These are phyloP conservation scores for Ambrosiella beaveri DNA, from an alignment of 2,329 filamentous ascomycete genomes.

Conservation along the genomic window DNA sequence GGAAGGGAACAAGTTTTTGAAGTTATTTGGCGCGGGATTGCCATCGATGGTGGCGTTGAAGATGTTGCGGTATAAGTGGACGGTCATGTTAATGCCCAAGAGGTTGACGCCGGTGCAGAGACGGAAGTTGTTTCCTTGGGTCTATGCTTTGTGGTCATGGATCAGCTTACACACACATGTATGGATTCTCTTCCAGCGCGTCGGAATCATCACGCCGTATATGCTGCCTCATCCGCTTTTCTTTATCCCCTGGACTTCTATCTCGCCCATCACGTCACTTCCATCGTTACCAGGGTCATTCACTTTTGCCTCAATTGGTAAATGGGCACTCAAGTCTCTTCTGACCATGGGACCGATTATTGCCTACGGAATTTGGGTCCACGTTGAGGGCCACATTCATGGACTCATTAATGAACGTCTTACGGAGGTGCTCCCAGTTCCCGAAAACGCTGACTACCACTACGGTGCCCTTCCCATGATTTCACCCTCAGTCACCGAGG, in stretches of 20 bases:
- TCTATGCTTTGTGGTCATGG: constrained; percentile 8
- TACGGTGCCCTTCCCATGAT: background rate
- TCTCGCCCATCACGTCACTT: constrained; percentile 31
- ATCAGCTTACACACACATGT: constrained; percentile 28
- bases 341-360: constrained; percentile 31
- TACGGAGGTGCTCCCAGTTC: background rate
- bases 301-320: constrained; percentile 22
- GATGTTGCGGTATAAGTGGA: constrained; percentile 5
- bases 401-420: background rate
- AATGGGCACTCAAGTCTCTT: constrained; percentile 27
- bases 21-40: constrained; percentile 23
- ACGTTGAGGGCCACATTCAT: constrained; percentile 15
- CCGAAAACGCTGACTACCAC: background rate
- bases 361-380: constrained; percentile 27
- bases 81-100: constrained; percentile 1
- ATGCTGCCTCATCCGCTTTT: constrained; percentile 30
- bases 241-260: constrained; percentile 36
- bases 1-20: constrained; percentile 18
- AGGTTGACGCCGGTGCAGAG: constrained; percentile 2
- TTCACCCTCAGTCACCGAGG: background rate
- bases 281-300: constrained; percentile 27
- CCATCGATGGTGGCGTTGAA: constrained; percentile 23
- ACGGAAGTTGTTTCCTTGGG: constrained; percentile 3
- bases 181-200: constrained; percentile 34
- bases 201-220: constrained; percentile 27